A percentile compares a stretch with the other conserved stretches of the same genome.
phyloP scores from a whole-genome alignment of 176 grass and related monocot genomes.

The Ampelocalamus luodianensis region DNA sequence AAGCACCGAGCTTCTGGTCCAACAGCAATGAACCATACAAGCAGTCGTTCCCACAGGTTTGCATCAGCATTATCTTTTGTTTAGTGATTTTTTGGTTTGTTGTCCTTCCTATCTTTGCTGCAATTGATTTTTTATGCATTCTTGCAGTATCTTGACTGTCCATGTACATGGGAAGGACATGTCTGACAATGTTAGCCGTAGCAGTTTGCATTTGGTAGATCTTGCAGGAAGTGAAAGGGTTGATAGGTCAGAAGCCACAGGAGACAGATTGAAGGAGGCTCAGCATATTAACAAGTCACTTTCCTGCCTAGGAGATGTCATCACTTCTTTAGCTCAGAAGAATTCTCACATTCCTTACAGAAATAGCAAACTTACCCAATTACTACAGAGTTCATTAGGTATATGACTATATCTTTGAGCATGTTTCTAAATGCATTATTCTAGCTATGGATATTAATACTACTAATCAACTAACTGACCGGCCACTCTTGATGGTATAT shows the following conservation, averaged over 20 bases:
- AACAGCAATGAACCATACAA: slow-evolving; percentile 84
- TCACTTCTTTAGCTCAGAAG: slow-evolving; percentile 87
- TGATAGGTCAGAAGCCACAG: slow-evolving; percentile 82
- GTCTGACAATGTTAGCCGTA: slow-evolving; percentile 53
- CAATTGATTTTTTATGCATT: slow-evolving; percentile 31
- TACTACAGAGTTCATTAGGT: slow-evolving; percentile 92
- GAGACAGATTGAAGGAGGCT: slow-evolving; percentile 81
- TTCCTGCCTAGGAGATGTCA: slow-evolving; percentile 97
- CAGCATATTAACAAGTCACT: slow-evolving; percentile 89
- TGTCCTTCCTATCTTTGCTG: slow-evolving; percentile 27
- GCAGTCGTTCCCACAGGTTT: slow-evolving; percentile 91
- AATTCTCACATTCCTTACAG: slow-evolving; percentile 91
- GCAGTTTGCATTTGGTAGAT: slow-evolving; percentile 91
- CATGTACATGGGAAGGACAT: slow-evolving; percentile 79
- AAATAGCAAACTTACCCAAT: slow-evolving; percentile 94
- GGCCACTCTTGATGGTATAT: slow-evolving; percentile 31
- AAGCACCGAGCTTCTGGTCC: slow-evolving; percentile 75
- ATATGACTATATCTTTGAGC: slow-evolving; percentile 26
- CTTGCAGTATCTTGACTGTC: slow-evolving; percentile 81
- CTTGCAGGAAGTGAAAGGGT: slow-evolving; percentile 94
- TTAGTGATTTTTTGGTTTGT: slow-evolving; percentile 12
- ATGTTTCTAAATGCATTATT: slow-evolving; percentile 18
- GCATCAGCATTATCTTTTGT: slow-evolving; percentile 21
- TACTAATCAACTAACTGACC: slow-evolving; percentile 22
- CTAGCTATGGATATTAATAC: slow-evolving; percentile 15